Evolutionary conservation across 2,329 filamentous ascomycete species (phyloP), one percentile per base, ranked within the genome.

Genomic region (Zalaria sp.): DNA sequence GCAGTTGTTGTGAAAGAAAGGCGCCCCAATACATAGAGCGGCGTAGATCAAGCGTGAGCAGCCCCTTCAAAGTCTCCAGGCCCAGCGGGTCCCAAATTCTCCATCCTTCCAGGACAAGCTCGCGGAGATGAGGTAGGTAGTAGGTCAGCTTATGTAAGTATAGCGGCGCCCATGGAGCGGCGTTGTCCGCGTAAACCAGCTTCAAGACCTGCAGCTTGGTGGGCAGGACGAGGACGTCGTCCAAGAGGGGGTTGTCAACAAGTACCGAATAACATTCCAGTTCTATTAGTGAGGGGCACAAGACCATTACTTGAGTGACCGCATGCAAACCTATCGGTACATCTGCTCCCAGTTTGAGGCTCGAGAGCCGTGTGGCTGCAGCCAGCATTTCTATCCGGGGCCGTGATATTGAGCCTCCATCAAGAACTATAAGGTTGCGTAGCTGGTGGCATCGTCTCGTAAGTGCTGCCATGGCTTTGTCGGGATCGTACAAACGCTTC

Each of bases 401-500:
- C 4, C 8, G 5, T 10, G 35, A 35, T 8, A 8, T 35, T 8
- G 43, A 34, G 5, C 39, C 39, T 6, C 38, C 34, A 41, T 48
- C 43, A n/a, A 58, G 35, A 29, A 64, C 49, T n/a, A 55, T 53
- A n/a, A 64, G 37, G 4, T 53, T 47, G 4, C 49, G 36, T 1
- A 65, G 54, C 5, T 48, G 39, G 35, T 57, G 59, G 40, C 65
- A 68, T 3, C 54, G 52, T 10, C 51, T 56, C 1, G 55, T 51
- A 3, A 69, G 51, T 7, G 62, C 61, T n/a, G 29, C 31, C 1
- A 61, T 51, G 1, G 64, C 51, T 28, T 64, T 59, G 29, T 65
- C 60, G 8, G 58, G 46, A 27, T 67, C 60, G 36, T 52, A 53
- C 27, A 68, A 54, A 4, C 59, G 57, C 38, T 60, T 57, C 2